Conservation (phyloP, 768 basidiomycete genomes). For the Pisolithus microcarpus region DNA sequence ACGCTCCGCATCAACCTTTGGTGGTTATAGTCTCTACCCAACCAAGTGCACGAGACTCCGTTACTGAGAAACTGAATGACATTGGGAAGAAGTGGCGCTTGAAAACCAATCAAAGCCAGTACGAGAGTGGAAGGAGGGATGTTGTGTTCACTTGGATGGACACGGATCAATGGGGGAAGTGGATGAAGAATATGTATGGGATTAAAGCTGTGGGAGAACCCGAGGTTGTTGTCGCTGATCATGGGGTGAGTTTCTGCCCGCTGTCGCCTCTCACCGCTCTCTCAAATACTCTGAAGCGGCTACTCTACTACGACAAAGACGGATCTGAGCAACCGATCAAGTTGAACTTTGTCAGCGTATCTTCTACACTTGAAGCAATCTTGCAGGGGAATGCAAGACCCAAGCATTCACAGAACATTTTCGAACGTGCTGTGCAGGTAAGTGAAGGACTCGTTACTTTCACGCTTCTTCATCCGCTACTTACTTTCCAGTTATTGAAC, state of each 20-base stretch:
- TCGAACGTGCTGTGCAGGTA: slow-evolving; percentile 64
- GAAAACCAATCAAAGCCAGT: background rate
- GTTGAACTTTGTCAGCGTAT: slow-evolving; percentile 51
- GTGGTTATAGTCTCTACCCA: slow-evolving; percentile 67
- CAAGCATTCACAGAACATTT: slow-evolving; percentile 61
- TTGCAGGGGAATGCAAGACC: slow-evolving; percentile 40
- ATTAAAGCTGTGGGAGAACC: slow-evolving; percentile 32
- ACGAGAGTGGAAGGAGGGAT: slow-evolving; percentile 31
- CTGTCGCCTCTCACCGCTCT: background rate
- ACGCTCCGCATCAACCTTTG: slow-evolving; percentile 62
- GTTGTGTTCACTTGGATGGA: slow-evolving; percentile 93
- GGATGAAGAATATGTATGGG: slow-evolving; percentile 91
- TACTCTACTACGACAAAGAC: slow-evolving; percentile 75
- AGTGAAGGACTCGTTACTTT: slow-evolving; percentile 17
- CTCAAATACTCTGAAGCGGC: slow-evolving; percentile 34
- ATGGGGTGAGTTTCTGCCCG: slow-evolving; percentile 44
- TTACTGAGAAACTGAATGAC: slow-evolving; percentile 42
- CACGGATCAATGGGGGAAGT: slow-evolving; percentile 70
- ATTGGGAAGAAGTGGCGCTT: slow-evolving; percentile 57
- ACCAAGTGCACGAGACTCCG: slow-evolving; percentile 28
- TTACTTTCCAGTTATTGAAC: slow-evolving; percentile 14
- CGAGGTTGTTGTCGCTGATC: slow-evolving; percentile 70
- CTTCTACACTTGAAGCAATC: slow-evolving; percentile 64
- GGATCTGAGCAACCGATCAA: slow-evolving; percentile 45
- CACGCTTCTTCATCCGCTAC: background rate